phyloP scores from a whole-genome alignment of 768 basidiomycete species.

The Dioszegia aurantiaca region DNA sequence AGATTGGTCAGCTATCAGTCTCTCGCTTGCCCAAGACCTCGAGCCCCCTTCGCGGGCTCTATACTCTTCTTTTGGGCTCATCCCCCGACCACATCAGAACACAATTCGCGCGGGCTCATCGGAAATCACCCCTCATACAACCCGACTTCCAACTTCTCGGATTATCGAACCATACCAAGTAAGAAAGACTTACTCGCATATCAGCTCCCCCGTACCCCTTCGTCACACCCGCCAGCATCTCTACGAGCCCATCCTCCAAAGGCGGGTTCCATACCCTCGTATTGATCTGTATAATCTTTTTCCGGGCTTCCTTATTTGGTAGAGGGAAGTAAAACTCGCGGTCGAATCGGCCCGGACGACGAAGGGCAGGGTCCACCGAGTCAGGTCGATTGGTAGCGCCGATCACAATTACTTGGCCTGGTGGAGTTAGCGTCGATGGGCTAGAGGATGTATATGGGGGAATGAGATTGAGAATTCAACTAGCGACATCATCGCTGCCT shows the following conservation, averaged over 20 bases:
- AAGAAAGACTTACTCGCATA: conserved; percentile 65
- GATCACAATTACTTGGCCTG: conserved; percentile 88
- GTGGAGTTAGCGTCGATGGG: not conserved
- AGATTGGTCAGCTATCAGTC: conserved; percentile 1
- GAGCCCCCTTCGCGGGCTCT: too few relatives aligned
- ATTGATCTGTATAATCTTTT: conserved; percentile 85
- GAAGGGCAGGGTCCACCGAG: conserved; percentile 91
- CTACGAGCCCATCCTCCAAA: conserved; percentile 59
- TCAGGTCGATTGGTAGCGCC: conserved; percentile 97
- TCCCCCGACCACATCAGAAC: not conserved
- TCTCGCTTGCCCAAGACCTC: too few relatives aligned
- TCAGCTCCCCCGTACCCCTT: conserved; percentile 99
- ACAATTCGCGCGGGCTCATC: too few relatives aligned
- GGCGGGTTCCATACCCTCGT: conserved; percentile 86
- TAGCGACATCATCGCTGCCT: too few relatives aligned
- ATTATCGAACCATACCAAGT: not conserved
- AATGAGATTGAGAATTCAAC: too few relatives aligned
- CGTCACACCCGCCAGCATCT: conserved; percentile 78
- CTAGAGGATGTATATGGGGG: not conserved
- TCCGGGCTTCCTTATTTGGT: conserved; percentile 76
- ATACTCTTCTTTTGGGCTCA: not conserved
- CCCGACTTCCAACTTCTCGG: not conserved
- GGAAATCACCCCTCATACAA: not conserved
- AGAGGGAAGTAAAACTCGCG: conserved; percentile 96
- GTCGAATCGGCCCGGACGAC: conserved; percentile 93